A percentile compares a stretch with the other conserved stretches of the same genome.
These are phyloP conservation scores for Cetradonia linearis DNA, from an alignment of 495 filamentous ascomycete genomes.

Conservation along the genomic window DNA sequence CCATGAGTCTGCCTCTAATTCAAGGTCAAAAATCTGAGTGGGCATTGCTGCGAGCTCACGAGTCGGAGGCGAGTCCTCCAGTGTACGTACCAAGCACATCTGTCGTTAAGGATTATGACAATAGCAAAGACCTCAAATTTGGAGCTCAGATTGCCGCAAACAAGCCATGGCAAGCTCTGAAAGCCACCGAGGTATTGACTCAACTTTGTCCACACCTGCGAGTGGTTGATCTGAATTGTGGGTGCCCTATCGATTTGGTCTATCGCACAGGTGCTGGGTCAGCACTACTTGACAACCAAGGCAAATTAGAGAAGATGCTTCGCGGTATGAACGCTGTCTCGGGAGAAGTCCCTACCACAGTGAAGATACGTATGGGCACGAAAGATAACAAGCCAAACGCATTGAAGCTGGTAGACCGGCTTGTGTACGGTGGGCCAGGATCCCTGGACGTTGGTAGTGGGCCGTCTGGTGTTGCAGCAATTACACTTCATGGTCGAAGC, in stretches of 20 bases:
- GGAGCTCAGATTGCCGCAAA: constrained; percentile 86
- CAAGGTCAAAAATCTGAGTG: constrained; percentile 87
- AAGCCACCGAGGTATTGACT: constrained; percentile 73
- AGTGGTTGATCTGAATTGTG: constrained; percentile 89
- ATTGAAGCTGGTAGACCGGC: constrained; percentile 67
- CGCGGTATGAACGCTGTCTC: constrained; percentile 91
- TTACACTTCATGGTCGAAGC: constrained; percentile 88
- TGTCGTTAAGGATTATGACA: constrained; percentile 54
- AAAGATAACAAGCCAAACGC: constrained; percentile 70
- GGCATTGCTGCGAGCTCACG: constrained; percentile 85
- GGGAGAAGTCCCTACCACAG: constrained; percentile 75
- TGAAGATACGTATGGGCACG: constrained; percentile 90
- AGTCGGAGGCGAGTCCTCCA: constrained; percentile 63
- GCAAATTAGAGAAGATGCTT: constrained; percentile 83
- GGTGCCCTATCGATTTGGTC: constrained; percentile 90
- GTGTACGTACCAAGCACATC: constrained; percentile 33
- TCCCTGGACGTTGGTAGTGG: constrained; percentile 48
- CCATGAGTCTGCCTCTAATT: constrained; percentile 81
- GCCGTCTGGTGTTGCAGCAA: constrained; percentile 73
- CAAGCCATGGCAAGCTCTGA: constrained; percentile 77
- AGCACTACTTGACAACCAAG: constrained; percentile 75
- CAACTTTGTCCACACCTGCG: constrained; percentile 67
- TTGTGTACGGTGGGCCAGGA: constrained; percentile 67
- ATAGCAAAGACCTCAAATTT: constrained; percentile 73
- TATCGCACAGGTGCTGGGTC: constrained; percentile 80